Base-by-base conservation (phyloP, 169 alveolate genomes). In the Babesia sp. region DNA sequence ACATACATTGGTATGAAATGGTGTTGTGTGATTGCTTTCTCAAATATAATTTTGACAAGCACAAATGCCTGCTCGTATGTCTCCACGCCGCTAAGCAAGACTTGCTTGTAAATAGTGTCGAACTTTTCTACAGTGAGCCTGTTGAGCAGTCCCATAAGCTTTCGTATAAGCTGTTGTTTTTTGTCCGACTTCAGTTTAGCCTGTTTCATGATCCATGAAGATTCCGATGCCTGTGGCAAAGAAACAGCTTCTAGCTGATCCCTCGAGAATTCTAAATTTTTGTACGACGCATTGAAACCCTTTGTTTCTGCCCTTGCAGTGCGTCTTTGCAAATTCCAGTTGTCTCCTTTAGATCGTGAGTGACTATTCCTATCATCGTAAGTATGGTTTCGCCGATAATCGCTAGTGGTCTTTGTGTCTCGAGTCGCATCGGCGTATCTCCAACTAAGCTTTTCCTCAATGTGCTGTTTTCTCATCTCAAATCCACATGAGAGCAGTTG, bases 1-100 rank as follows among this genome's bases (percentile, higher is more conserved):
- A 90, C 95, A 76, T 91, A 91, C 95, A 91, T 91, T 28, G 93
- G 93, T 0, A 91, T 90, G 61, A 91, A 91, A 69, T 91, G 95
- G 75, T 91, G 95, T 55, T 91, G 95, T 0, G 95, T 91, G 33
- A 91, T 90, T 20, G 95, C 95, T 48, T 91, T 91, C 33, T 84
- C 95, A 64, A 91, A 91, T 20, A 88, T 85, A 61, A 88, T 54
- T 48, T 84, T 84, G 73, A 88, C 87, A n/a, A 88, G 83, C 0
- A 87, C 79, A 8, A 64, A 48, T 12, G 87, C 87, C 55, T 88
- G 91, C 44, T 88, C 85, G n/a, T 61, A 58, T 22, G 90, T 88
- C 22, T 85, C 73, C 24, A 88, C 81, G 29, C 90, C 91, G 41
- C 86, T 84, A 53, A 44, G 44, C 28, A 88, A 68, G 31, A 88